These are phyloP conservation scores for Flaveria bidentis DNA, from an alignment of 129 eudicot genomes.

Conservation along the genomic window DNA sequence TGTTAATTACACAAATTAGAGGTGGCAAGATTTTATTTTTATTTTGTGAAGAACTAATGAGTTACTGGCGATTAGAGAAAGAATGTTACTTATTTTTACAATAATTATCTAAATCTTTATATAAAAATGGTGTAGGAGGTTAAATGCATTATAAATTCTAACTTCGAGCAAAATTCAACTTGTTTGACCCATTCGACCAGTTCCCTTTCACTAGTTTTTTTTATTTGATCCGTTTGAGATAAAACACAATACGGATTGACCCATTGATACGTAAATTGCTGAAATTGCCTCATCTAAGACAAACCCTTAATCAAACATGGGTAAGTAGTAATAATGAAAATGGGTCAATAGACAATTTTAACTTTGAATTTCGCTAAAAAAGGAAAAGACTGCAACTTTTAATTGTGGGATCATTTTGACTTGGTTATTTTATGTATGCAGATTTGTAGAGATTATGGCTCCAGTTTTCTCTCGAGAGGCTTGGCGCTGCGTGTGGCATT, in stretches of 20 bases:
- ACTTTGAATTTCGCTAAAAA: not conserved
- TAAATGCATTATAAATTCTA: not conserved
- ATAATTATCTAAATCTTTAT: not conserved
- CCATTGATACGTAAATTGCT: not conserved
- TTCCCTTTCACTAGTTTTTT: not conserved
- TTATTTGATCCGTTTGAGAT: no score
- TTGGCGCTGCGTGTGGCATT: slow-evolving; percentile 98
- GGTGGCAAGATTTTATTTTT: not conserved
- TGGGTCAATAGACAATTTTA: not conserved
- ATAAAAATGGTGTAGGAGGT: not conserved
- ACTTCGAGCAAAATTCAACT: not conserved
- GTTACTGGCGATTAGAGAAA: not conserved
- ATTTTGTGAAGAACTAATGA: not conserved
- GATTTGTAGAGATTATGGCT: slow-evolving; percentile 97
- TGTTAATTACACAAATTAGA: not conserved
- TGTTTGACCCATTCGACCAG: not conserved
- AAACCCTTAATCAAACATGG: not conserved
- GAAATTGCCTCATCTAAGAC: not conserved
- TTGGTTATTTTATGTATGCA: slow-evolving; percentile 32
- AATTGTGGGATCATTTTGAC: not conserved
- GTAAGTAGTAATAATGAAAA: not conserved
- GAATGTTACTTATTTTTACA: not conserved
- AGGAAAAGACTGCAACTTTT: not conserved
- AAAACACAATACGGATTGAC: no score
- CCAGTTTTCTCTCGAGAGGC: slow-evolving; percentile 93